Percentiles rank a stretch among this genome's conserved stretches.
phyloP scores from a whole-genome alignment of 2,329 filamentous ascomycete genomes.

The Septoria petroselini region DNA sequence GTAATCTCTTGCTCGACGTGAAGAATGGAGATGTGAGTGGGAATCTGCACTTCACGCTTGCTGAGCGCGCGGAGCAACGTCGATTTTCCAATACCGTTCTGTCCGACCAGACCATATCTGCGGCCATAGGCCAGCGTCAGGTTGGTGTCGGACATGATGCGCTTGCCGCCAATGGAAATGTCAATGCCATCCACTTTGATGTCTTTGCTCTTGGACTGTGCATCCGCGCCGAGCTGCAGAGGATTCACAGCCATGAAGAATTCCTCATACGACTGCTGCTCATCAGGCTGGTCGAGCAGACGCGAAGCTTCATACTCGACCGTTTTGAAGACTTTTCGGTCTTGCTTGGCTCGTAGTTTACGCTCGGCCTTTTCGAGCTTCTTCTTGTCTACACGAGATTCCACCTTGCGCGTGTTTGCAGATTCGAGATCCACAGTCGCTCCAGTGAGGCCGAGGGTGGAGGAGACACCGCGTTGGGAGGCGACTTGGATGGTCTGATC shows the following conservation, averaged over 20 bases:
- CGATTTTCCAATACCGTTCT: constrained; percentile 90
- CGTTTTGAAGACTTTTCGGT: constrained; percentile 96
- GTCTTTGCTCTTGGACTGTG: constrained; percentile 83
- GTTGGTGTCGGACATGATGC: constrained; percentile 87
- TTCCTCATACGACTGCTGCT: constrained; percentile 91
- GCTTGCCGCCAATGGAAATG: constrained; percentile 81
- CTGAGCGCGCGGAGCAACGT: constrained; percentile 91
- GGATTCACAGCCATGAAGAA: constrained; percentile 99
- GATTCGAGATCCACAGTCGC: constrained; percentile 89
- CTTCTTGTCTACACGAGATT: constrained; percentile 96
- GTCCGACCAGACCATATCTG: constrained; percentile 93
- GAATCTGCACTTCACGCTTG: constrained; percentile 88
- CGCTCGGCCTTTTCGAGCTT: constrained; percentile 98
- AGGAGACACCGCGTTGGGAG: constrained; percentile 91
- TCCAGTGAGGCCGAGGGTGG: constrained; percentile 82
- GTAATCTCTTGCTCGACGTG: constrained; percentile 98
- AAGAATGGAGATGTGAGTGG: constrained; percentile 95
- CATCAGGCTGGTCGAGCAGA: constrained; percentile 77
- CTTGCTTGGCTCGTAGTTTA: constrained; percentile 97
- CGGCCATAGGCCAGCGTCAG: constrained; percentile 88
- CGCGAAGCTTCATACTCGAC: constrained; percentile 96
- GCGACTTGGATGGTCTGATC: constrained; percentile 95
- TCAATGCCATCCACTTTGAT: constrained; percentile 97
- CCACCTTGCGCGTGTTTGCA: constrained; percentile 86
- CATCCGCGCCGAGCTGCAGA: constrained; percentile 74